These are phyloP conservation scores for Lupinus albus DNA, from an alignment of 306 rosid species.

Conservation along the genomic window DNA sequence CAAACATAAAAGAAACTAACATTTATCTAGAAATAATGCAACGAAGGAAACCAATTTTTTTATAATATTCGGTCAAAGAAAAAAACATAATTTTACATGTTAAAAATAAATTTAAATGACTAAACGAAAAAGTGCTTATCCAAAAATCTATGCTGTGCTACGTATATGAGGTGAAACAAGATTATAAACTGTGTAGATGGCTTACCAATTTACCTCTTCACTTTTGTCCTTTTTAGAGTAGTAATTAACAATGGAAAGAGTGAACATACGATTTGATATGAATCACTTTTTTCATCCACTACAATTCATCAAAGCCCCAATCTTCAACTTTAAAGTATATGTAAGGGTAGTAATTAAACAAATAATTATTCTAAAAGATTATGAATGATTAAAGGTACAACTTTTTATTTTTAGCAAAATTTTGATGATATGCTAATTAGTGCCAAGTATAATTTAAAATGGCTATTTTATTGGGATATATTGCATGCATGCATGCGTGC, in stretches of 20 bases:
- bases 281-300: slow-evolving; percentile 28
- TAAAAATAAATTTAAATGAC: not conserved
- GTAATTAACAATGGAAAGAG: slow-evolving; percentile 9
- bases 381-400: slow-evolving; percentile 18
- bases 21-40: too few relatives aligned
- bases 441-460: not conserved
- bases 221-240: slow-evolving; percentile 26
- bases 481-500: slow-evolving; percentile 43
- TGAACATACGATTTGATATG: slow-evolving; percentile 1
- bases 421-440: slow-evolving; percentile 1
- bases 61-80: too few relatives aligned
- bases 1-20: too few relatives aligned
- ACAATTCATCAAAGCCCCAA: not conserved
- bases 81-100: too few relatives aligned
- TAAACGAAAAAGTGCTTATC: not conserved
- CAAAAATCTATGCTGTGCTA: not conserved
- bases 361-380: not conserved
- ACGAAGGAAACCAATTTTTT: too few relatives aligned
- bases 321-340: not conserved
- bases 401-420: not conserved
- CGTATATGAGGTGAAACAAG: slow-evolving; percentile 1
- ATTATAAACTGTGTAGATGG: slow-evolving; percentile 16
- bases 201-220: slow-evolving; percentile 29
- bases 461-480: slow-evolving; percentile 31
- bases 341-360: not conserved